phyloP scores from a whole-genome alignment of 192 early-diverging fungal genomes.

The Funneliformis mosseae region DNA sequence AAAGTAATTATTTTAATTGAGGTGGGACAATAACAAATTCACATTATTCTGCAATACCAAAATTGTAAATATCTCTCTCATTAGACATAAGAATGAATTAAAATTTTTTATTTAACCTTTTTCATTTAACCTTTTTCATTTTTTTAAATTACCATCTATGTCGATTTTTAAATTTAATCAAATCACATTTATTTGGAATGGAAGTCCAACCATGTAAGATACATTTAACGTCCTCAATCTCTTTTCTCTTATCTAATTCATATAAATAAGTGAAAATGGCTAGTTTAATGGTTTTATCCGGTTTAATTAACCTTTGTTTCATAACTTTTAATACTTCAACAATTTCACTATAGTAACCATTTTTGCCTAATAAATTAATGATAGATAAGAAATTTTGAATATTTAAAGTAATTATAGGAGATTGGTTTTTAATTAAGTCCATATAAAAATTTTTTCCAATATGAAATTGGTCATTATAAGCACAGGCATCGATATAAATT shows the following conservation, averaged over 20 bases:
- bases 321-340: neutral
- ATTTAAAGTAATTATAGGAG: neutral
- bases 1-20: no score
- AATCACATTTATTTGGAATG: neutral
- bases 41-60: no score
- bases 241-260: neutral
- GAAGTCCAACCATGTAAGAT: neutral
- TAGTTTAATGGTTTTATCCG: neutral
- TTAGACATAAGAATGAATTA: no score
- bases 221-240: neutral
- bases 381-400: neutral
- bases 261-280: neutral
- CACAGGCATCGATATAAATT: slow-evolving; percentile 19
- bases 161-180: neutral
- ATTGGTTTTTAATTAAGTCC: neutral
- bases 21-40: no score
- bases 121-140: no score
- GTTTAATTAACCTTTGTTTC: neutral
- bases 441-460: slow-evolving; percentile 2
- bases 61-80: no score
- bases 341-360: neutral
- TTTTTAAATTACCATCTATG: no score
- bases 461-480: neutral
- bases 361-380: slow-evolving; percentile 1
- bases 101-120: no score